Conservation (phyloP, 2,329 filamentous ascomycete genomes). For the Fusarium coicis region DNA sequence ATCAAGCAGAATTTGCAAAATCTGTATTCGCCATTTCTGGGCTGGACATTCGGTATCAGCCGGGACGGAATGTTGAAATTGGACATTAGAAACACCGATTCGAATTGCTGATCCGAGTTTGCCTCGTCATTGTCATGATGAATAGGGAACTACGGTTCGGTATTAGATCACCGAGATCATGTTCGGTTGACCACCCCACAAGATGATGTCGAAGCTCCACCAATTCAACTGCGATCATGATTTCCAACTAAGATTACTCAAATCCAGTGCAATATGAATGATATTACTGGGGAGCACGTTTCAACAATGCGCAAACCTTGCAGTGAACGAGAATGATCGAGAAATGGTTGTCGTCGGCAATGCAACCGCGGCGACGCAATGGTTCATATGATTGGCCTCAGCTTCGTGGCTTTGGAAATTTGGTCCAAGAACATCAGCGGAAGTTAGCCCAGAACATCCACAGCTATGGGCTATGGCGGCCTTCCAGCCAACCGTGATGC, state of each 20-base stretch:
- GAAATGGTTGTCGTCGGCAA: slow-evolving; percentile 28
- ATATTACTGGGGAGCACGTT: slow-evolving; percentile 6
- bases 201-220: slow-evolving; percentile 33
- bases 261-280: slow-evolving; percentile 8
- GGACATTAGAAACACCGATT: background rate
- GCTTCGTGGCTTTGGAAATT: slow-evolving; percentile 12
- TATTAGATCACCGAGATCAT: slow-evolving; percentile 36
- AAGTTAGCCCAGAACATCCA: slow-evolving; percentile 26
- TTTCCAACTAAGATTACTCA: slow-evolving; percentile 3
- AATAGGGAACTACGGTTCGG: slow-evolving; percentile 18
- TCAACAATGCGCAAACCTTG: slow-evolving; percentile 13
- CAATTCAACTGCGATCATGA: slow-evolving; percentile 30
- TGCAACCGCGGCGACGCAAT: slow-evolving; percentile 25
- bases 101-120: slow-evolving; percentile 30
- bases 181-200: slow-evolving; percentile 14
- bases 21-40: background rate
- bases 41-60: background rate
- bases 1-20: background rate
- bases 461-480: slow-evolving; percentile 20
- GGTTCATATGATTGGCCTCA: slow-evolving; percentile 20
- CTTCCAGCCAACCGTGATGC: slow-evolving; percentile 41
- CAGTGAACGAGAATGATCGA: slow-evolving; percentile 20
- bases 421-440: slow-evolving; percentile 12
- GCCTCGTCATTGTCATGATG: slow-evolving; percentile 24
- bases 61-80: background rate